Evolutionary conservation across 176 grass and related monocot species (phyloP).

Genomic region (Phoenix dactylifera): DNA sequence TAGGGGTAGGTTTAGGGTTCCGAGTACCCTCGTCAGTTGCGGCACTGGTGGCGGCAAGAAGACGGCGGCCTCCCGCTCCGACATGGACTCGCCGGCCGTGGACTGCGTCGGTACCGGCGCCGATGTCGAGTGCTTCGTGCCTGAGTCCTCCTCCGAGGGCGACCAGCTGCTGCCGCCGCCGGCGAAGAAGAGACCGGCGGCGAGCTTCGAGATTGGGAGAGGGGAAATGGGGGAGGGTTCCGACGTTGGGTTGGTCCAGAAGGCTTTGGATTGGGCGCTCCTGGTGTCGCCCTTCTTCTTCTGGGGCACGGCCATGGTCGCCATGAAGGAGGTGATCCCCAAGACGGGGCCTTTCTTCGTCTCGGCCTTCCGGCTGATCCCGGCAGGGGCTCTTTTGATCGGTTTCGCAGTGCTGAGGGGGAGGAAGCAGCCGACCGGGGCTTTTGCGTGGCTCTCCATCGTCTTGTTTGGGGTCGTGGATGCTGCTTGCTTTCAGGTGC

Average conservation of each 20-base stretch:
- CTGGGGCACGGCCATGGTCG: slow-evolving; percentile 98
- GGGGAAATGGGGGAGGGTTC: neutral
- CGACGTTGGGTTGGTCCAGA: slow-evolving; percentile 4
- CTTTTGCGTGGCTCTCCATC: slow-evolving; percentile 62
- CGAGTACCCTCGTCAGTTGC: slow-evolving; percentile 2
- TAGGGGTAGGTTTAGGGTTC: neutral
- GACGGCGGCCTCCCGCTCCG: slow-evolving; percentile 6
- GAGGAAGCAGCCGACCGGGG: slow-evolving; percentile 61
- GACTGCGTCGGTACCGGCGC: slow-evolving; percentile 48
- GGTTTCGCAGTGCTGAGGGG: slow-evolving; percentile 60
- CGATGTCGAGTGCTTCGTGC: slow-evolving; percentile 47
- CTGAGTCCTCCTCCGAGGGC: slow-evolving; percentile 3
- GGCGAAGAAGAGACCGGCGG: neutral
- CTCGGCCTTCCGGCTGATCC: slow-evolving; percentile 58
- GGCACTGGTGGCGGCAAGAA: slow-evolving; percentile 2
- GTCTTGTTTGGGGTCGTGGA: slow-evolving; percentile 53
- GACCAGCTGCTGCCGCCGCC: slow-evolving; percentile 8
- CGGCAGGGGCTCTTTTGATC: slow-evolving; percentile 57
- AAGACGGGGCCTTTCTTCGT: slow-evolving; percentile 90
- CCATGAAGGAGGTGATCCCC: slow-evolving; percentile 98
- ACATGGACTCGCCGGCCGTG: slow-evolving; percentile 3
- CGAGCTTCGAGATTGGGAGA: slow-evolving; percentile 10
- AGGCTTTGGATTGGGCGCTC: slow-evolving; percentile 52
- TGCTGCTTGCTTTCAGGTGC: slow-evolving; percentile 89
- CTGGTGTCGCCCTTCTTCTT: slow-evolving; percentile 98